Evolutionary conservation across 192 early-diverging fungal genomes (phyloP).

Genomic region (Linnemannia hyalina): DNA sequence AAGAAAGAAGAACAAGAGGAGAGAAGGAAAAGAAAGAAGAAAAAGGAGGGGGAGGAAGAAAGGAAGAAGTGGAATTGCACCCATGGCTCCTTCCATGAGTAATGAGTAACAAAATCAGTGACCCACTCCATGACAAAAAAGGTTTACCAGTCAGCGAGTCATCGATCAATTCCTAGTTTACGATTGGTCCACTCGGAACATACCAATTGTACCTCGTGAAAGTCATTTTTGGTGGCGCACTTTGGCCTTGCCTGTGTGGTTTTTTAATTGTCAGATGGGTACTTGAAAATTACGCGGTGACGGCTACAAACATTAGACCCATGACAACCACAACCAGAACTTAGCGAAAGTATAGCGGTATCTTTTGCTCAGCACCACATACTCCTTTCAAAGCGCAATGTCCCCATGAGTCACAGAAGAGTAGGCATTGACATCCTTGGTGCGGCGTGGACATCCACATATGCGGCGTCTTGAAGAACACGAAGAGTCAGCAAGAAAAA

Average conservation of each 20-base stretch:
- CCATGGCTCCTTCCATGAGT: neutral
- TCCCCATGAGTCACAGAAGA: too few relatives aligned
- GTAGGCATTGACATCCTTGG: too few relatives aligned
- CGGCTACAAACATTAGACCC: neutral
- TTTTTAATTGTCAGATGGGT: too few relatives aligned
- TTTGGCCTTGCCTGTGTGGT: neutral
- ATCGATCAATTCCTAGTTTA: neutral
- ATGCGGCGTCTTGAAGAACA: too few relatives aligned
- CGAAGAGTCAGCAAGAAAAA: too few relatives aligned
- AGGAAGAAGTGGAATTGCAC: neutral
- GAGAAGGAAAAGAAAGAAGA: neutral
- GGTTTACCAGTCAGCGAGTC: neutral
- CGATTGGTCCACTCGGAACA: neutral
- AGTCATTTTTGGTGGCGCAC: neutral
- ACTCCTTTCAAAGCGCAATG: too few relatives aligned
- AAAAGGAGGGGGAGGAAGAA: neutral
- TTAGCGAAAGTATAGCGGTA: too few relatives aligned
- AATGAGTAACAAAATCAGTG: too few relatives aligned
- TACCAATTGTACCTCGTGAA: neutral
- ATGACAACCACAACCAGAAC: neutral
- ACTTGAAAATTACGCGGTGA: neutral
- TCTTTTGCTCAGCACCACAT: too few relatives aligned
- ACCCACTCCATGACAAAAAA: neutral
- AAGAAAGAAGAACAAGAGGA: neutral
- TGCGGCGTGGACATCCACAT: too few relatives aligned